Evolutionary conservation across 2,329 filamentous ascomycete species (phyloP).

Genomic region (Elsinoe ampelina): DNA sequence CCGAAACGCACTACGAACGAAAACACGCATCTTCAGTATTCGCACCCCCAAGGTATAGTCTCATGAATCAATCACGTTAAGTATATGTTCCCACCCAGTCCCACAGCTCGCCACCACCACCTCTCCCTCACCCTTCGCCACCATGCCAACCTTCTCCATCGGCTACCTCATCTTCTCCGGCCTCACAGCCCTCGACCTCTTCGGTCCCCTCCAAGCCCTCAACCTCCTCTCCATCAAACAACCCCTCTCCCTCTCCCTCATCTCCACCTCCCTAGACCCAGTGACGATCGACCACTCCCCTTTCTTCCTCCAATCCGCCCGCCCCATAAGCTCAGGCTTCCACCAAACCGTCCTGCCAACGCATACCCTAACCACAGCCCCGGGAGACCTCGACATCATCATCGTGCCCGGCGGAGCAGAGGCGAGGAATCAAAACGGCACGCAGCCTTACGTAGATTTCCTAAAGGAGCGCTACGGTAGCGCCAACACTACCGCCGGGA

Average conservation of each 20-base stretch:
- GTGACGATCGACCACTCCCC: not conserved
- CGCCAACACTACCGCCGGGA: constrained; percentile 26
- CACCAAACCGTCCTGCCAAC: constrained; percentile 35
- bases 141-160: not conserved
- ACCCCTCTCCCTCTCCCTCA: not conserved
- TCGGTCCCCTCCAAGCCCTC: not conserved
- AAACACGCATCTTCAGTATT: too few relatives aligned
- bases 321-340: not conserved
- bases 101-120: too few relatives aligned
- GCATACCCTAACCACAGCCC: constrained; percentile 45
- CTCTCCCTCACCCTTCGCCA: too few relatives aligned
- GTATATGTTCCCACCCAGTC: too few relatives aligned
- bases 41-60: too few relatives aligned
- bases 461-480: not conserved
- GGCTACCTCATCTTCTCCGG: not conserved
- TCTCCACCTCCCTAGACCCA: not conserved
- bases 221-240: not conserved
- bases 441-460: not conserved
- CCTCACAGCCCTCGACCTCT: not conserved
- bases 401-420: constrained; percentile 56
- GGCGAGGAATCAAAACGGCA: constrained; percentile 25
- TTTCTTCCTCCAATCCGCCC: not conserved
- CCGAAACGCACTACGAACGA: too few relatives aligned
- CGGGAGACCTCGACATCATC: constrained; percentile 47
- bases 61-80: too few relatives aligned